These are phyloP conservation scores for Penicillium griseofulvum DNA, from an alignment of 2,329 filamentous ascomycete genomes.

Conservation along the genomic window DNA sequence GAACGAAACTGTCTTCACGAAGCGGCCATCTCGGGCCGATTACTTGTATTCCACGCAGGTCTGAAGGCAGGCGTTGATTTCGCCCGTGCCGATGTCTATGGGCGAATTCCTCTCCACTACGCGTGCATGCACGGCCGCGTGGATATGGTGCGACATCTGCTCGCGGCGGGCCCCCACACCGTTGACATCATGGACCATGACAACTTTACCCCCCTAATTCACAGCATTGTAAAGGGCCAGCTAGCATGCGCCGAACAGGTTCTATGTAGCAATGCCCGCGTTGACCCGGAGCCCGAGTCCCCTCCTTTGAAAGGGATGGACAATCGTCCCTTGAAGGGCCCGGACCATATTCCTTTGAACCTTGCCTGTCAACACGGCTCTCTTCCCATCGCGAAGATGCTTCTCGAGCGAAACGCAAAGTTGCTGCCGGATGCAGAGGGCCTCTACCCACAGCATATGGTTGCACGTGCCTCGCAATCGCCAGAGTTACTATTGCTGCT, in stretches of 20 bases:
- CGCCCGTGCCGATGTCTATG: slow-evolving; percentile 84
- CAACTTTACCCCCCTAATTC: slow-evolving; percentile 94
- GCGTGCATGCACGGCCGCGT: slow-evolving; percentile 91
- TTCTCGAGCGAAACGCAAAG: slow-evolving; percentile 74
- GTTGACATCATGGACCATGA: slow-evolving; percentile 91
- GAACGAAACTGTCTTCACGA: slow-evolving; percentile 95
- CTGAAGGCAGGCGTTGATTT: slow-evolving; percentile 74
- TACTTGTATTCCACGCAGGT: slow-evolving; percentile 72
- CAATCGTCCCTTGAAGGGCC: slow-evolving; percentile 48
- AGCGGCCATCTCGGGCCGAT: slow-evolving; percentile 88
- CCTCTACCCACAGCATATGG: slow-evolving; percentile 93
- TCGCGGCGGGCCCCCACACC: slow-evolving; percentile 68
- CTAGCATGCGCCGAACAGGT: slow-evolving; percentile 76
- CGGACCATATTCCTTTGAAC: slow-evolving; percentile 91
- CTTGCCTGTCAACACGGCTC: slow-evolving; percentile 93
- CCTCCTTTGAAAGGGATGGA: neutral
- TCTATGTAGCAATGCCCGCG: slow-evolving; percentile 72
- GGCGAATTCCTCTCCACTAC: slow-evolving; percentile 89
- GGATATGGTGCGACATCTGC: slow-evolving; percentile 73
- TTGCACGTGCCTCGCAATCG: slow-evolving; percentile 81
- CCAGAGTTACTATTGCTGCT: slow-evolving; percentile 76
- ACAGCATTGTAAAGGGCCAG: slow-evolving; percentile 87
- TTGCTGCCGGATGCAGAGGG: slow-evolving; percentile 95
- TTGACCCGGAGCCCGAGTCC: slow-evolving; percentile 68
- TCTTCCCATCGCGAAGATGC: slow-evolving; percentile 75